A percentile compares a stretch with the other conserved stretches of the same genome.
phyloP scores from a whole-genome alignment of 1,284 basidiomycete genomes.

The Moniliophthora roreri region DNA sequence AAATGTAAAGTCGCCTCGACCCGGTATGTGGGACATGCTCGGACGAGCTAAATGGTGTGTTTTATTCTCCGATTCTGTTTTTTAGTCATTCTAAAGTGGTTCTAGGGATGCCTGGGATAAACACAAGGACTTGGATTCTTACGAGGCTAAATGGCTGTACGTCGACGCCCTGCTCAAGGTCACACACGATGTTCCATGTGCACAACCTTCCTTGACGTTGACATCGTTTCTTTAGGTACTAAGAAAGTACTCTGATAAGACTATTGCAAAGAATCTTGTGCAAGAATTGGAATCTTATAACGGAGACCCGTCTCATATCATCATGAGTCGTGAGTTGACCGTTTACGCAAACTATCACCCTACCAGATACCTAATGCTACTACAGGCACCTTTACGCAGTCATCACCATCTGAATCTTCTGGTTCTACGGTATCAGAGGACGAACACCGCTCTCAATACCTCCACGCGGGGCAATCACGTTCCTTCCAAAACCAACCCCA shows the following conservation, averaged over 20 bases:
- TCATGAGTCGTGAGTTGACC: slow-evolving; percentile 69
- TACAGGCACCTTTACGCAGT: slow-evolving; percentile 46
- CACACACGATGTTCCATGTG: not conserved
- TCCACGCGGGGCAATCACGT: not conserved
- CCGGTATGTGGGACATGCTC: slow-evolving; percentile 91
- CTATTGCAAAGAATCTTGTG: slow-evolving; percentile 73
- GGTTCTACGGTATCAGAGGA: slow-evolving; percentile 55
- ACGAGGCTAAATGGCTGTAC: slow-evolving; percentile 89
- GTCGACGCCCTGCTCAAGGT: slow-evolving; percentile 88
- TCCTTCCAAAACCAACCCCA: not conserved
- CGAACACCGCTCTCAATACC: not conserved
- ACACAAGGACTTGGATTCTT: slow-evolving; percentile 76
- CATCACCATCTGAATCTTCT: slow-evolving; percentile 59
- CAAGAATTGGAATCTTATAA: slow-evolving; percentile 83
- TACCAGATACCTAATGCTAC: not conserved
- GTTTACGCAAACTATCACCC: not conserved
- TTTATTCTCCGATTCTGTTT: not conserved
- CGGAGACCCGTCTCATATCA: slow-evolving; percentile 66
- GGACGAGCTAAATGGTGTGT: slow-evolving; percentile 91
- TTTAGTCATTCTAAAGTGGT: slow-evolving; percentile 10
- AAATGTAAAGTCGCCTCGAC: slow-evolving; percentile 77
- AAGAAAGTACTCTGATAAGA: slow-evolving; percentile 82
- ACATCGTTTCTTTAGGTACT: slow-evolving; percentile 56
- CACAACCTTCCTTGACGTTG: not conserved
- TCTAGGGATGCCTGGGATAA: slow-evolving; percentile 93